Conservation (phyloP, 495 filamentous ascomycete genomes). For the Aspergillus hancockii region DNA sequence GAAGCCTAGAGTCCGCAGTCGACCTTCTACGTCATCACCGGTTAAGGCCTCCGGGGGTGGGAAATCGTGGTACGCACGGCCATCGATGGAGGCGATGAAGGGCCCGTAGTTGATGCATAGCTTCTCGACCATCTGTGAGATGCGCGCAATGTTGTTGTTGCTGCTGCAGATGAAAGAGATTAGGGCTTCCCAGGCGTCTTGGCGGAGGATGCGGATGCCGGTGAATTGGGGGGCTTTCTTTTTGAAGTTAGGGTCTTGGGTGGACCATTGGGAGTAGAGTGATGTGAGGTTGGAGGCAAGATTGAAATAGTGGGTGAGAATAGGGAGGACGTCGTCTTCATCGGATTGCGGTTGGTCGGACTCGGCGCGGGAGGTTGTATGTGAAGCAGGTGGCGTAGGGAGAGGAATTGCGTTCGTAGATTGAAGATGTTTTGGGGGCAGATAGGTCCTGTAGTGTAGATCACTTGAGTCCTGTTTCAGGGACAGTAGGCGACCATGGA, state of each 20-base stretch:
- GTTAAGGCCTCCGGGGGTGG: slow-evolving; percentile 72
- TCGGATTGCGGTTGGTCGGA: slow-evolving; percentile 18
- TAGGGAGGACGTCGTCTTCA: slow-evolving; percentile 63
- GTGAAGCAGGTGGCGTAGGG: slow-evolving; percentile 31
- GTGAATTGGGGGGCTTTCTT: slow-evolving; percentile 84
- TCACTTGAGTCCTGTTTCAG: slow-evolving; percentile 77
- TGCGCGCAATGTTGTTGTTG: slow-evolving; percentile 96
- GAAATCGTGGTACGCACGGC: slow-evolving; percentile 81
- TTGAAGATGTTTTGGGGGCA: slow-evolving; percentile 36
- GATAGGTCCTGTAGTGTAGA: slow-evolving; percentile 77
- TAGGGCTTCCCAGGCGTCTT: slow-evolving; percentile 95
- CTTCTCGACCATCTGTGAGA: slow-evolving; percentile 95
- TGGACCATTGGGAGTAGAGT: slow-evolving; percentile 87
- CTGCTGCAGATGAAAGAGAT: slow-evolving; percentile 96
- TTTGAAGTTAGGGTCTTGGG: slow-evolving; percentile 84
- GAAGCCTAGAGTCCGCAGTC: slow-evolving; percentile 83
- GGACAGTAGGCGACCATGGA: slow-evolving; percentile 81
- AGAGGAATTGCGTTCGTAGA: not conserved
- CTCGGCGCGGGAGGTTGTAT: slow-evolving; percentile 29
- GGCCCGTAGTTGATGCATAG: slow-evolving; percentile 84
- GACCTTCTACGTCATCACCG: slow-evolving; percentile 66
- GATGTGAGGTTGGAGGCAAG: slow-evolving; percentile 68
- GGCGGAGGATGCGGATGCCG: slow-evolving; percentile 90
- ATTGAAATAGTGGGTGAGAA: slow-evolving; percentile 81
- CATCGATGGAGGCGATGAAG: slow-evolving; percentile 68